A percentile compares a stretch with the other conserved stretches of the same genome.
Evolutionary conservation across 2,329 filamentous ascomycete genomes (phyloP).

Genomic region (Aureobasidium melanogenum): DNA sequence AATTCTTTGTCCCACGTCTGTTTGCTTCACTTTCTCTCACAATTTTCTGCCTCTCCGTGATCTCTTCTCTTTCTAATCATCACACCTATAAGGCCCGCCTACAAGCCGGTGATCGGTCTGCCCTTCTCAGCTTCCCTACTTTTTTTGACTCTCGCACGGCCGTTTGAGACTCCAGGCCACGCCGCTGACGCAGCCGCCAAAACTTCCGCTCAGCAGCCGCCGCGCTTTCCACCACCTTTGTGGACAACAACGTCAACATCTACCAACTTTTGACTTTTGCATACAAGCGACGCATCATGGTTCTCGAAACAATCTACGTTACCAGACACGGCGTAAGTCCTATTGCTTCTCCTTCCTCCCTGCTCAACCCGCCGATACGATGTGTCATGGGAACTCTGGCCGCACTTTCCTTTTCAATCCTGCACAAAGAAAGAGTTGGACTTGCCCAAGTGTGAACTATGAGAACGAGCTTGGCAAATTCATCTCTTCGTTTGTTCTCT

Average conservation of each 20-base stretch:
- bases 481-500: not conserved
- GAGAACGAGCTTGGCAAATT: not conserved
- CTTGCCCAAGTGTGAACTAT: not conserved
- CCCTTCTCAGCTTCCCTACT: not conserved
- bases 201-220: conserved; percentile 3
- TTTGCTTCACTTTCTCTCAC: not conserved
- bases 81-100: not conserved
- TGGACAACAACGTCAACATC: not conserved
- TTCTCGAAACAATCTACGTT: conserved; percentile 41
- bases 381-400: not conserved
- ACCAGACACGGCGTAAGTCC: conserved; percentile 42
- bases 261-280: not conserved
- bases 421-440: not conserved
- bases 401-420: not conserved
- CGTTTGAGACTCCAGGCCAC: not conserved
- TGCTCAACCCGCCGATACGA: conserved; percentile 9
- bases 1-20: not conserved
- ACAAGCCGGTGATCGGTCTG: not conserved
- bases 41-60: not conserved
- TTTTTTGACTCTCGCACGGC: conserved; percentile 6
- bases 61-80: not conserved
- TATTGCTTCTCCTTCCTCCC: not conserved
- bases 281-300: conserved; percentile 20
- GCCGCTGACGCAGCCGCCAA: conserved; percentile 13
- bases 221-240: conserved; percentile 3